A percentile compares a stretch with the other conserved stretches of the same genome.
Evolutionary conservation across 129 eudicot species (phyloP).

Genomic region (Flaveria linearis): DNA sequence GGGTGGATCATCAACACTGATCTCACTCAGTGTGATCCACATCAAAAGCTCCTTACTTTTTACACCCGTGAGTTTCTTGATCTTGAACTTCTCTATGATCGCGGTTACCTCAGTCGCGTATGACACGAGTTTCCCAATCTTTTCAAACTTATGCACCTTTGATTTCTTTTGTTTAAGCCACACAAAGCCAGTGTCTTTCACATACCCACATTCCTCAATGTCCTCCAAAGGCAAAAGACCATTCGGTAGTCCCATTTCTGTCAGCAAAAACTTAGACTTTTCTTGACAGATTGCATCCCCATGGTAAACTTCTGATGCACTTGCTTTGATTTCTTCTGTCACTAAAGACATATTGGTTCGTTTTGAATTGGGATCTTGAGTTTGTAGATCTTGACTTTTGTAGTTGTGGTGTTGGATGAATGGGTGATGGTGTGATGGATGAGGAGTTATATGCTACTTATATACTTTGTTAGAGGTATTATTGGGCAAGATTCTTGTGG

Average conservation of each 20-base stretch:
- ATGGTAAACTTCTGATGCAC: slow-evolving; percentile 65
- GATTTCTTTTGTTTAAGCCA: slow-evolving; percentile 79
- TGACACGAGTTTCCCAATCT: slow-evolving; percentile 48
- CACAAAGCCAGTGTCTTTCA: slow-evolving; percentile 71
- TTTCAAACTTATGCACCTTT: slow-evolving; percentile 60
- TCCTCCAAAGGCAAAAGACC: slow-evolving; percentile 74
- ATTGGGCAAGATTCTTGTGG: neutral
- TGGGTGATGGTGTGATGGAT: neutral
- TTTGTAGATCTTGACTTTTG: slow-evolving; percentile 6
- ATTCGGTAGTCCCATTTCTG: slow-evolving; percentile 69
- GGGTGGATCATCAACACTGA: slow-evolving; percentile 45
- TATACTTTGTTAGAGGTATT: slow-evolving; percentile 17
- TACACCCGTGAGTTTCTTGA: slow-evolving; percentile 76
- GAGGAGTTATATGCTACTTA: slow-evolving; percentile 18
- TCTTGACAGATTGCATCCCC: slow-evolving; percentile 63
- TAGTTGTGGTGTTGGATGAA: slow-evolving; percentile 27
- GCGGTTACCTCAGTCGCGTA: slow-evolving; percentile 74
- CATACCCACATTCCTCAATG: slow-evolving; percentile 68
- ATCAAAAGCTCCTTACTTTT: slow-evolving; percentile 72
- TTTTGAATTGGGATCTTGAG: slow-evolving; percentile 6
- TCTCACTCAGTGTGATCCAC: slow-evolving; percentile 61
- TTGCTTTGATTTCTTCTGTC: slow-evolving; percentile 60
- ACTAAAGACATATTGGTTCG: slow-evolving; percentile 53
- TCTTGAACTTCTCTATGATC: slow-evolving; percentile 48
- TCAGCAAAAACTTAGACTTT: slow-evolving; percentile 51